Conservation (phyloP, 352 stramenopile species). For the Pythium guiyangense region DNA sequence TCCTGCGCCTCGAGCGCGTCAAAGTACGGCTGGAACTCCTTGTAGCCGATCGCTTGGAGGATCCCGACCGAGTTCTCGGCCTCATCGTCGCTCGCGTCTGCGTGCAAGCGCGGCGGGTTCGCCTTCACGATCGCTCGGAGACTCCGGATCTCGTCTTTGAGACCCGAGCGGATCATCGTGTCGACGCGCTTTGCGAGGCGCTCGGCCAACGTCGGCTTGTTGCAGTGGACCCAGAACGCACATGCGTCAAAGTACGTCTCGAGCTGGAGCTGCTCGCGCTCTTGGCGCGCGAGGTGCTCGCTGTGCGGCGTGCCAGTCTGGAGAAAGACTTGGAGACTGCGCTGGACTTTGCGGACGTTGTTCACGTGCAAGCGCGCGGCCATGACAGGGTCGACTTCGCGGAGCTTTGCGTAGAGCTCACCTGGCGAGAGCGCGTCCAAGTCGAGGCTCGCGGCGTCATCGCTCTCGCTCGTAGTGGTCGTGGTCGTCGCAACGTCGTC, state of each 20-base stretch:
- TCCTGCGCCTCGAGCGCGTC: slow-evolving; percentile 43
- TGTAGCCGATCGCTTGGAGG: slow-evolving; percentile 88
- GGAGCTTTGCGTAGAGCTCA: slow-evolving; percentile 53
- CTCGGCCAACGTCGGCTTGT: slow-evolving; percentile 50
- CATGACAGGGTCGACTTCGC: slow-evolving; percentile 79
- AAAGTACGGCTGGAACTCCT: slow-evolving; percentile 87
- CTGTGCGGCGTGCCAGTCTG: slow-evolving; percentile 77
- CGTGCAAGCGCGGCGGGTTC: slow-evolving; percentile 34
- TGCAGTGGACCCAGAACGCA: slow-evolving; percentile 85
- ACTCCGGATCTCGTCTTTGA: slow-evolving; percentile 74
- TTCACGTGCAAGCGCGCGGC: slow-evolving; percentile 78
- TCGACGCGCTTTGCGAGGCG: slow-evolving; percentile 69
- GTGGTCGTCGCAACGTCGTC: slow-evolving; percentile 56
- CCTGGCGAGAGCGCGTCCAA: slow-evolving; percentile 28
- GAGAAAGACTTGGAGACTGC: slow-evolving; percentile 81
- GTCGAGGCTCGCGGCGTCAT: not conserved
- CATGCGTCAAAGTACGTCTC: slow-evolving; percentile 77
- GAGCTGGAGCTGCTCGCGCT: slow-evolving; percentile 31
- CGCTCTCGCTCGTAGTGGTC: not conserved
- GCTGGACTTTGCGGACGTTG: slow-evolving; percentile 83
- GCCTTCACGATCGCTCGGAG: slow-evolving; percentile 44
- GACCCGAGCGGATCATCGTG: slow-evolving; percentile 71
- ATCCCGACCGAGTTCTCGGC: slow-evolving; percentile 58
- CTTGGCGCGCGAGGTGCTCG: slow-evolving; percentile 55
- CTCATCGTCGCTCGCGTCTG: slow-evolving; percentile 3